Conservation (phyloP, 352 stramenopile genomes). For the Phytopythium cucurbitacearum region DNA sequence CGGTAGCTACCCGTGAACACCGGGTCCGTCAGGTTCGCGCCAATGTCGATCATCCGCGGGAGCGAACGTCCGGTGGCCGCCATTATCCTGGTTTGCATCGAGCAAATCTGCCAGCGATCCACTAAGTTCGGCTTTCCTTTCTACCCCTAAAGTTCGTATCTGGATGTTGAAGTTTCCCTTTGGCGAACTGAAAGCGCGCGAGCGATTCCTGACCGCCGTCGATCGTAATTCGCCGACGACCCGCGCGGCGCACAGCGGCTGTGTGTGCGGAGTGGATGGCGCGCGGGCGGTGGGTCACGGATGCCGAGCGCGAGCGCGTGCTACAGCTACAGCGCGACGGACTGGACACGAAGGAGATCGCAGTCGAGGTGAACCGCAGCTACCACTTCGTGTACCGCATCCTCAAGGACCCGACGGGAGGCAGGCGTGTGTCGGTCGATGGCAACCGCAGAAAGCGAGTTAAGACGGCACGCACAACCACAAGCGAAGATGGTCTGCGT, state of each 20-base stretch:
- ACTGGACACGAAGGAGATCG: constrained; percentile 31
- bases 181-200: neutral
- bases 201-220: neutral
- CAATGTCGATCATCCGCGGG: constrained; percentile 87
- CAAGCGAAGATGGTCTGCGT: neutral
- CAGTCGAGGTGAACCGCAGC: constrained; percentile 27
- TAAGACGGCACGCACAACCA: neutral
- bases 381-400: constrained; percentile 30
- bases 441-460: constrained; percentile 9
- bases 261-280: constrained; percentile 24
- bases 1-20: constrained; percentile 90
- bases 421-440: constrained; percentile 7
- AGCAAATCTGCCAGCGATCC: neutral
- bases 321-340: constrained; percentile 30
- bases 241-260: neutral
- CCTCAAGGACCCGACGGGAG: constrained; percentile 17
- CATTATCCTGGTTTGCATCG: constrained; percentile 14
- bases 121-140: constrained; percentile 12
- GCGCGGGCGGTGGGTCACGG: constrained; percentile 32
- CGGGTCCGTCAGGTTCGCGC: constrained; percentile 92
- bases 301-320: constrained; percentile 34
- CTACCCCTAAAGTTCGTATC: constrained; percentile 8
- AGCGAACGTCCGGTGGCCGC: neutral
- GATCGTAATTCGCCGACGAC: neutral
- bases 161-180: constrained; percentile 10